A percentile compares a stretch with the other conserved stretches of the same genome.
phyloP scores from a whole-genome alignment of 257 asterid species.

The Lycium barbarum region DNA sequence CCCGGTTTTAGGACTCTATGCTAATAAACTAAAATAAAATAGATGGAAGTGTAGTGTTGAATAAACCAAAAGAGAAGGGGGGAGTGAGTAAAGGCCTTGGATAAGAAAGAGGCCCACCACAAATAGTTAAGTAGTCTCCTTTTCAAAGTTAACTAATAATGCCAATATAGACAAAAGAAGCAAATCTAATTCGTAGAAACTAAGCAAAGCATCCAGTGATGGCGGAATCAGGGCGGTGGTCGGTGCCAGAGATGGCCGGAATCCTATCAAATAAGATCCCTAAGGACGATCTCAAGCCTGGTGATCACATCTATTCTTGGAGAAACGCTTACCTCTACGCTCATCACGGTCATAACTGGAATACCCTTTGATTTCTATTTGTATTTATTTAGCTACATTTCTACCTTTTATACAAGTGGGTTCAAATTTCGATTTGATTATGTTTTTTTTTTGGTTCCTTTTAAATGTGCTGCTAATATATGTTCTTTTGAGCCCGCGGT shows the following conservation, averaged over 20 bases:
- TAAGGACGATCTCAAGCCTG: conserved; percentile 60
- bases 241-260: conserved; percentile 37
- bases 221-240: not conserved
- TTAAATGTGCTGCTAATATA: too few species aligned
- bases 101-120: not conserved
- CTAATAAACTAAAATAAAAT: too few species aligned
- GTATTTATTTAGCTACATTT: too few species aligned
- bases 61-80: too few species aligned
- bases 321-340: conserved; percentile 77
- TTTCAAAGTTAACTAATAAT: not conserved
- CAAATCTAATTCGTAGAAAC: conserved; percentile 26
- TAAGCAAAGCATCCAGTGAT: conserved; percentile 27
- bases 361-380: too few species aligned
- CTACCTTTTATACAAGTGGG: too few species aligned
- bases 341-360: conserved; percentile 62
- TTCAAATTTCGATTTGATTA: too few species aligned
- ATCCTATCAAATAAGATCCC: conserved; percentile 72
- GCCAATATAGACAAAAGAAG: not conserved
- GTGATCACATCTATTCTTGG: conserved; percentile 95
- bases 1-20: too few species aligned
- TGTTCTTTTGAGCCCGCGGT: too few species aligned
- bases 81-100: not conserved
- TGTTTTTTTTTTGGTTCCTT: too few species aligned
- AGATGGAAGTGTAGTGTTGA: too few species aligned
- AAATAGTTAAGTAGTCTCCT: not conserved